Evolutionary conservation across 371 early-diverging fungal species (phyloP).

Genomic region (Mortierella sp.): DNA sequence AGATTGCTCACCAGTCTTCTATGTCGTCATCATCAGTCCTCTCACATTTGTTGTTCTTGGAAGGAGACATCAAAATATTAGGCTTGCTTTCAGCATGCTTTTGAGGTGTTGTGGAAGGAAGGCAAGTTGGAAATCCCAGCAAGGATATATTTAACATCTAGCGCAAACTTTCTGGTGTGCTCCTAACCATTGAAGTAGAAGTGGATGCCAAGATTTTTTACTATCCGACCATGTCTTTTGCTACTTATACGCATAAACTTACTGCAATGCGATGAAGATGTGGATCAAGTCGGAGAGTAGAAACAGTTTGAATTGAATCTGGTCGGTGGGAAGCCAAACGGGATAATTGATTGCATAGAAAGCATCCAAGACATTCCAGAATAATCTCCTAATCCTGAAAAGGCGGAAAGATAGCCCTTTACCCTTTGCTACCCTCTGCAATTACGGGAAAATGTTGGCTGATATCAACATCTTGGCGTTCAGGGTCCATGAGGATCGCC

Average conservation of each 20-base stretch:
- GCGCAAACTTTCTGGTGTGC: not conserved
- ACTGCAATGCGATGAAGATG: not conserved
- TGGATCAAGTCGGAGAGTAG: not conserved
- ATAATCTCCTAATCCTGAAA: no score
- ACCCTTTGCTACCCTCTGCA: slow-evolving; percentile 1
- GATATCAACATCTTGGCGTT: not conserved
- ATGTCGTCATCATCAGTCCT: not conserved
- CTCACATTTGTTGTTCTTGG: not conserved
- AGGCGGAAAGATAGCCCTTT: not conserved
- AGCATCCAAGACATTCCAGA: not conserved
- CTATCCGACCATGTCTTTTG: not conserved
- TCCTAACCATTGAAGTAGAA: not conserved
- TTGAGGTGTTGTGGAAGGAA: not conserved
- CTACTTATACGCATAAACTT: not conserved
- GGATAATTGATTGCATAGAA: not conserved
- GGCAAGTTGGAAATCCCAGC: not conserved
- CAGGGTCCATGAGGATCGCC: not conserved
- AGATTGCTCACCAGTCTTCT: not conserved
- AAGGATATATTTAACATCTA: not conserved
- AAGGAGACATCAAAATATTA: not conserved
- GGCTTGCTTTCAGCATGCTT: not conserved
- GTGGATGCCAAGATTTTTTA: not conserved
- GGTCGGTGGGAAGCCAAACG: not conserved
- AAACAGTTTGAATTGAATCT: not conserved
- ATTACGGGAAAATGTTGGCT: not conserved